These are phyloP conservation scores for Penicillium ucsense DNA, from an alignment of 495 filamentous ascomycete genomes.

Conservation along the genomic window DNA sequence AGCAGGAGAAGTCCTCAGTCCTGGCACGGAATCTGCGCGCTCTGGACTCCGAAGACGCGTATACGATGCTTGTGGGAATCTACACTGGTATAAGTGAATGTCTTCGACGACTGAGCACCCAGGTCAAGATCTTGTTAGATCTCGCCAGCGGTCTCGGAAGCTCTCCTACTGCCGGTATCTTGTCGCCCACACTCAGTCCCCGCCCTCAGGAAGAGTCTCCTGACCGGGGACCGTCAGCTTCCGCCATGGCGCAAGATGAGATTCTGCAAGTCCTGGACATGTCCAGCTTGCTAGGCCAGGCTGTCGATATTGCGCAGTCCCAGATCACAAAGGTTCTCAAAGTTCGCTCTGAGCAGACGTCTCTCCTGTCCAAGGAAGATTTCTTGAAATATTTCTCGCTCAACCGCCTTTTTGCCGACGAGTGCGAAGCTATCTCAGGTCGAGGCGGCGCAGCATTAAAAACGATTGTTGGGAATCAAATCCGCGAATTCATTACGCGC, in stretches of 20 bases:
- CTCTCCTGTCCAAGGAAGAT: constrained; percentile 57
- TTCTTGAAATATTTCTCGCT: constrained; percentile 91
- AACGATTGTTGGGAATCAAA: constrained; percentile 82
- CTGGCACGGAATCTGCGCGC: constrained; percentile 87
- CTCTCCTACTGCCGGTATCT: constrained; percentile 19
- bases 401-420: constrained; percentile 89
- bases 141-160: constrained; percentile 69
- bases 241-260: constrained; percentile 56
- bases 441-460: constrained; percentile 76
- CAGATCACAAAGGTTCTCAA: constrained; percentile 87
- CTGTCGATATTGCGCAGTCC: constrained; percentile 85
- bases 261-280: constrained; percentile 80
- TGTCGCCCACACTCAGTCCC: constrained; percentile 42
- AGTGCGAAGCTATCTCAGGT: constrained; percentile 93
- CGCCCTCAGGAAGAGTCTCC: constrained; percentile 15
- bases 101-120: constrained; percentile 71
- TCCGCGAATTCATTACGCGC: constrained; percentile 73
- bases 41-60: constrained; percentile 73
- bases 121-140: constrained; percentile 92
- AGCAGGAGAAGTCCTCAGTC: constrained; percentile 82
- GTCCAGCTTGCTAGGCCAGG: constrained; percentile 86
- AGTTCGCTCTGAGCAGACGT: constrained; percentile 78
- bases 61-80: constrained; percentile 70
- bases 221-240: constrained; percentile 13
- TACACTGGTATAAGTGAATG: constrained; percentile 85